These are phyloP conservation scores for Kodamaea alishanica DNA, from an alignment of 1,139 yeast genomes.

Conservation along the genomic window DNA sequence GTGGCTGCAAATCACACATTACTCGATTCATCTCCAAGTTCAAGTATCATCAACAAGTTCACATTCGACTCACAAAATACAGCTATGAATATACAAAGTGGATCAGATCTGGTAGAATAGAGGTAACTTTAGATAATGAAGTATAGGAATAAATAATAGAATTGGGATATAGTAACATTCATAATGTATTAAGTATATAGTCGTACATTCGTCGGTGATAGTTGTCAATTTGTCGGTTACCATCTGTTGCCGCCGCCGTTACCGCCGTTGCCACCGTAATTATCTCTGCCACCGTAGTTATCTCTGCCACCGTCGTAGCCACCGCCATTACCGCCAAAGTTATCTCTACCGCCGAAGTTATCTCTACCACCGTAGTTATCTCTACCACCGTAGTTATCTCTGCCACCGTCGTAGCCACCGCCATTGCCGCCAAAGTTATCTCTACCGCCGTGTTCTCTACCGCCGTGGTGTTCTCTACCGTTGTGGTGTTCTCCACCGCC, in stretches of 20 bases:
- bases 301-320: no score
- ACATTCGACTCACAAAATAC: slow-evolving; percentile 13
- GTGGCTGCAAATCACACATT: slow-evolving; percentile 9
- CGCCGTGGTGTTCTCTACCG: background rate
- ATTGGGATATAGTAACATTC: no score
- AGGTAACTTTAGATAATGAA: background rate
- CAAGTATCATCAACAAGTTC: slow-evolving; percentile 15
- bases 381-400: no score
- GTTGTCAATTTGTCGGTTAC: slow-evolving; percentile 9
- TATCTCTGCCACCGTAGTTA: no score
- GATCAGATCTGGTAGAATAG: slow-evolving; percentile 28
- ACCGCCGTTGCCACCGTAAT: no score
- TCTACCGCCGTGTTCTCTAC: background rate
- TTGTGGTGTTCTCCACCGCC: no score
- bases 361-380: background rate
- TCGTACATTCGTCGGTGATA: slow-evolving; percentile 10
- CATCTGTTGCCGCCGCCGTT: slow-evolving; percentile 7
- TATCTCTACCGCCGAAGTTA: background rate
- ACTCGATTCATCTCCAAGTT: slow-evolving; percentile 7
- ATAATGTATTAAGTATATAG: background rate
- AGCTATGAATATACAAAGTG: slow-evolving; percentile 23
- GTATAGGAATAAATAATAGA: no score
- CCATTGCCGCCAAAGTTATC: background rate
- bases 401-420: no score
- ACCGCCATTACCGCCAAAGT: background rate